These are phyloP conservation scores for Phyllostachys edulis DNA, from an alignment of 176 grass and related monocot species.

Conservation along the genomic window DNA sequence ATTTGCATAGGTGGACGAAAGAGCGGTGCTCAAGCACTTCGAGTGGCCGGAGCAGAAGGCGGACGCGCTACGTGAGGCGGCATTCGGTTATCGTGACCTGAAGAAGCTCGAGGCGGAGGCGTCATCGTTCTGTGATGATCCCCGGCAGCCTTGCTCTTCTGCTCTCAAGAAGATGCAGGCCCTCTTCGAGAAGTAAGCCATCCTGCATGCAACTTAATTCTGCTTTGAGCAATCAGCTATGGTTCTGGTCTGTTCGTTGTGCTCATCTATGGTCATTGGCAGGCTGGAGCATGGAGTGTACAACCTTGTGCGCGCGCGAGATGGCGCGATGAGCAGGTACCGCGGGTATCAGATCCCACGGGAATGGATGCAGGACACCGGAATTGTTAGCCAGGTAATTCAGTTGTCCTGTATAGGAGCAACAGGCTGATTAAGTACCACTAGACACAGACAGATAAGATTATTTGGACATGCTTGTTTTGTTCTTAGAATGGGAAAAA, in stretches of 20 bases:
- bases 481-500: not conserved
- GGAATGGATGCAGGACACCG: constrained; percentile 92
- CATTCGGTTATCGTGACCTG: constrained; percentile 80
- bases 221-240: not conserved
- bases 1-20: constrained; percentile 67
- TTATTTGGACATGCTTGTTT: not conserved
- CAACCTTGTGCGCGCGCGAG: constrained; percentile 62
- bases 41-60: constrained; percentile 96
- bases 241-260: not conserved
- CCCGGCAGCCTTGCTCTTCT: constrained; percentile 57
- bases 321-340: constrained; percentile 66
- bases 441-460: not conserved
- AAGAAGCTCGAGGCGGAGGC: constrained; percentile 76
- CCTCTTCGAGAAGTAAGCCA: constrained; percentile 74
- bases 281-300: constrained; percentile 88
- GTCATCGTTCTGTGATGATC: constrained; percentile 54
- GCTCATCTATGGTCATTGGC: constrained; percentile 16
- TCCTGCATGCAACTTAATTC: not conserved
- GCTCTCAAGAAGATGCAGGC: constrained; percentile 95
- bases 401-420: not conserved
- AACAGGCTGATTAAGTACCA: not conserved
- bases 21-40: constrained; percentile 95
- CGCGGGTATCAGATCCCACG: constrained; percentile 77
- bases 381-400: constrained; percentile 83
- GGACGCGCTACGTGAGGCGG: constrained; percentile 83